Percentiles rank a stretch among this genome's conserved stretches.
Evolutionary conservation across 2,329 filamentous ascomycete genomes (phyloP).

Genomic region (Myriosclerotinia curreyana): DNA sequence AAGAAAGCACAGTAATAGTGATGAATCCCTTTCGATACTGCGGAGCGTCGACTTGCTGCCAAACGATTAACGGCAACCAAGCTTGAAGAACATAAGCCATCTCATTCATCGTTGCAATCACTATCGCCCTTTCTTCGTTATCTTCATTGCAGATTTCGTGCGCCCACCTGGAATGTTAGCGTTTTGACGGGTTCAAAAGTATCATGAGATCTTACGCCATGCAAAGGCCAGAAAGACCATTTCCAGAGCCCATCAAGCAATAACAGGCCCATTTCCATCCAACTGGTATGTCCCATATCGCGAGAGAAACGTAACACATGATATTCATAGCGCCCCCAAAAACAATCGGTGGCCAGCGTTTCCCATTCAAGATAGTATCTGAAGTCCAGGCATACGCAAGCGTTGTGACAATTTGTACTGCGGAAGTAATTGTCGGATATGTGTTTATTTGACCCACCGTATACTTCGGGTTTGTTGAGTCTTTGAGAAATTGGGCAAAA

Average conservation of each 20-base stretch:
- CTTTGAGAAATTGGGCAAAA: constrained; percentile 46
- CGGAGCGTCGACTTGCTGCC: constrained; percentile 62
- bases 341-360: constrained; percentile 47
- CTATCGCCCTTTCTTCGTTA: constrained; percentile 64
- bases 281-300: constrained; percentile 48
- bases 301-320: constrained; percentile 35
- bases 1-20: constrained; percentile 50
- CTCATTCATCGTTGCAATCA: constrained; percentile 65
- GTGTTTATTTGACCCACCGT: constrained; percentile 38
- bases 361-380: constrained; percentile 29
- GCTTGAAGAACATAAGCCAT: constrained; percentile 68
- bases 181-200: background rate
- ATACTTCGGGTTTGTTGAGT: constrained; percentile 39
- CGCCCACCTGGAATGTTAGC: constrained; percentile 43
- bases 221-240: constrained; percentile 41
- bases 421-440: constrained; percentile 36
- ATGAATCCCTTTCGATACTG: constrained; percentile 59
- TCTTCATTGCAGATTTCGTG: constrained; percentile 54
- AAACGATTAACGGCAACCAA: constrained; percentile 65
- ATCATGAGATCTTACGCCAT: constrained; percentile 43
- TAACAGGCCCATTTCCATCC: constrained; percentile 64
- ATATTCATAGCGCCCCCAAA: constrained; percentile 43
- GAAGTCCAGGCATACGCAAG: constrained; percentile 37
- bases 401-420: constrained; percentile 31
- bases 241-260: constrained; percentile 45